Evolutionary conservation across 2,329 filamentous ascomycete genomes (phyloP).

Genomic region (Botrytis cinerea): DNA sequence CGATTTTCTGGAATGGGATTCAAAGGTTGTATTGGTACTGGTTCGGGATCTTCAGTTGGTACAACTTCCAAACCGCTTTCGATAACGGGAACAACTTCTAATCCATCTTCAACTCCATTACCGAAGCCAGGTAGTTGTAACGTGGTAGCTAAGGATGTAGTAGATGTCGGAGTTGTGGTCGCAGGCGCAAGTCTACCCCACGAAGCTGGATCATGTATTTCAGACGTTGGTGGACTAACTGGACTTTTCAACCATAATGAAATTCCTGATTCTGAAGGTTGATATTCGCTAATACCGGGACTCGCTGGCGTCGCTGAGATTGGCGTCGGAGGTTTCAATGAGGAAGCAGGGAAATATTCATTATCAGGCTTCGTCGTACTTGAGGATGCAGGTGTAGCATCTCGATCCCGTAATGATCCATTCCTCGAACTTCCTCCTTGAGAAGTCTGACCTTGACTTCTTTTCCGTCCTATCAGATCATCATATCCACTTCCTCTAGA

Average conservation of each 20-base stretch:
- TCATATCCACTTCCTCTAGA: conserved; percentile 36
- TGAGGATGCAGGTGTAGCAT: conserved; percentile 14
- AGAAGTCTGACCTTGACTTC: conserved; percentile 33
- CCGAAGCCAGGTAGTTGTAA: conserved; percentile 33
- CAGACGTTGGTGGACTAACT: conserved; percentile 21
- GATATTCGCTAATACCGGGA: conserved; percentile 21
- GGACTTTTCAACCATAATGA: conserved; percentile 21
- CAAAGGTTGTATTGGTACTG: not conserved
- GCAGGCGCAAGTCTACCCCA: conserved; percentile 20
- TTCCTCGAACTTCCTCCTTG: conserved; percentile 24
- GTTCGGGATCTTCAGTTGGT: conserved; percentile 7
- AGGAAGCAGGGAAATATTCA: conserved; percentile 12
- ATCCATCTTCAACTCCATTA: conserved; percentile 33
- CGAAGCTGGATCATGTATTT: conserved; percentile 5
- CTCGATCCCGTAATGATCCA: conserved; percentile 24
- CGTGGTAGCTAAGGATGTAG: conserved; percentile 29
- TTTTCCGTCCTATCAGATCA: conserved; percentile 34
- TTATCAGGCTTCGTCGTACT: conserved; percentile 15
- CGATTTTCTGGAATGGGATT: conserved; percentile 11
- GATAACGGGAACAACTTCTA: conserved; percentile 31
- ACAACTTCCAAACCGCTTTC: conserved; percentile 24
- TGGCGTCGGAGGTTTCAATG: conserved; percentile 18
- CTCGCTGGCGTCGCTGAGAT: conserved; percentile 4
- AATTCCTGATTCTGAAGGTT: conserved; percentile 19
- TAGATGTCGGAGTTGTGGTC: not conserved